These are phyloP conservation scores for Fonsecaea pedrosoi DNA, from an alignment of 2,329 filamentous ascomycete species.

Conservation along the genomic window DNA sequence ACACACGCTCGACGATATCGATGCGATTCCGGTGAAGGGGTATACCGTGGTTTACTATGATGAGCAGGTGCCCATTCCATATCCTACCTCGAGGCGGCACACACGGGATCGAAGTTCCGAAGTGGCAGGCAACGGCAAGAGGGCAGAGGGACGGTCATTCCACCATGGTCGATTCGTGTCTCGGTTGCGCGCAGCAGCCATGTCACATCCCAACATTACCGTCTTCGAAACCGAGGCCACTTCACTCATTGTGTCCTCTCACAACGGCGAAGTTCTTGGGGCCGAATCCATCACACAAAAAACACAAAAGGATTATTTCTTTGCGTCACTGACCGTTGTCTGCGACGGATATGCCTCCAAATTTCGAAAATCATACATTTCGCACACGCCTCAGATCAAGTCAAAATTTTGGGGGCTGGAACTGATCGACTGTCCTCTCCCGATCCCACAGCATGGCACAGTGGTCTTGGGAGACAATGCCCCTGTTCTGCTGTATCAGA, in stretches of 20 bases:
- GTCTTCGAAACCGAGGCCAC: constrained; percentile 89
- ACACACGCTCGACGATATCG: constrained; percentile 86
- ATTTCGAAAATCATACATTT: constrained; percentile 81
- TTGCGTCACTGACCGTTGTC: constrained; percentile 84
- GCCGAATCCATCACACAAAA: constrained; percentile 75
- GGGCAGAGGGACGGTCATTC: constrained; percentile 78
- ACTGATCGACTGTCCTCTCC: constrained; percentile 83
- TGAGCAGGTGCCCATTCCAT: constrained; percentile 75
- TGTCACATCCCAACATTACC: constrained; percentile 79
- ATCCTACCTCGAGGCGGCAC: constrained; percentile 65
- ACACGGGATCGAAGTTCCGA: constrained; percentile 29
- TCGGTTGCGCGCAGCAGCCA: constrained; percentile 77
- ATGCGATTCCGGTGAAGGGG: constrained; percentile 80
- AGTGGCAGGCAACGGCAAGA: constrained; percentile 45
- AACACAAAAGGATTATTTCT: constrained; percentile 75
- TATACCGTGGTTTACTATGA: constrained; percentile 88
- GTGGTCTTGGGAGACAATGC: constrained; percentile 80
- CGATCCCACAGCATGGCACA: constrained; percentile 77
- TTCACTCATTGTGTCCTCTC: constrained; percentile 72
- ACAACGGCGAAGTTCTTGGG: constrained; percentile 76
- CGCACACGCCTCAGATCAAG: constrained; percentile 70
- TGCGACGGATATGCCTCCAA: constrained; percentile 92
- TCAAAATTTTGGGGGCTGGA: constrained; percentile 95
- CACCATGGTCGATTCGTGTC: constrained; percentile 94
- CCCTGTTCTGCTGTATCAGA: constrained; percentile 93